These are phyloP conservation scores for Begonia loranthoides DNA, from an alignment of 306 rosid species.

Conservation along the genomic window DNA sequence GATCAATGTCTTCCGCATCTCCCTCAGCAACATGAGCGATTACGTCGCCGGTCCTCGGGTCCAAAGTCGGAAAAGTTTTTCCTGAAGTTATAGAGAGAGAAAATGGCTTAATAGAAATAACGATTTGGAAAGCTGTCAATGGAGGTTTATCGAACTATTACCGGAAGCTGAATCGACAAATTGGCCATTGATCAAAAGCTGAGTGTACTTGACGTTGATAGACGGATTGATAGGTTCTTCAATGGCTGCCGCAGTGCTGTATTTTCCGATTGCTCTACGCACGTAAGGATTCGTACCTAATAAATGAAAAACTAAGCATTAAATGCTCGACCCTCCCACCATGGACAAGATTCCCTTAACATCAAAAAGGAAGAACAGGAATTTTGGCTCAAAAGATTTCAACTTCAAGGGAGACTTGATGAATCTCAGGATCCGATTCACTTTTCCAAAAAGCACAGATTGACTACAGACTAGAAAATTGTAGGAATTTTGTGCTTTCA, in stretches of 20 bases:
- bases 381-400: neutral
- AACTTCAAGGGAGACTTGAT: no score
- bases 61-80: conserved; percentile 64
- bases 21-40: conserved; percentile 88
- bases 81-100: conserved; percentile 25
- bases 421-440: no score
- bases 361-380: neutral
- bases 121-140: neutral
- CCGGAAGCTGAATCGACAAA: conserved; percentile 86
- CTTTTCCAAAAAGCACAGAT: no score
- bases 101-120: no score
- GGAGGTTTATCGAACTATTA: conserved; percentile 11
- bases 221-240: conserved; percentile 58
- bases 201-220: conserved; percentile 33
- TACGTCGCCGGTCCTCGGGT: conserved; percentile 76
- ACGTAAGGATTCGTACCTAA: conserved; percentile 11
- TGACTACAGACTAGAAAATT: neutral
- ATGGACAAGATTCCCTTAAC: neutral
- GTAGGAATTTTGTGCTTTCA: neutral
- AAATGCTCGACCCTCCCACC: neutral
- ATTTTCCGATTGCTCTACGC: conserved; percentile 23
- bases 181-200: conserved; percentile 66
- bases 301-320: conserved; percentile 8
- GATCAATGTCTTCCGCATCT: conserved; percentile 58
- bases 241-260: conserved; percentile 44